A percentile compares a stretch with the other conserved stretches of the same genome.
These are phyloP conservation scores for Gynochthodes officinalis DNA, from an alignment of 257 asterid genomes.

Conservation along the genomic window DNA sequence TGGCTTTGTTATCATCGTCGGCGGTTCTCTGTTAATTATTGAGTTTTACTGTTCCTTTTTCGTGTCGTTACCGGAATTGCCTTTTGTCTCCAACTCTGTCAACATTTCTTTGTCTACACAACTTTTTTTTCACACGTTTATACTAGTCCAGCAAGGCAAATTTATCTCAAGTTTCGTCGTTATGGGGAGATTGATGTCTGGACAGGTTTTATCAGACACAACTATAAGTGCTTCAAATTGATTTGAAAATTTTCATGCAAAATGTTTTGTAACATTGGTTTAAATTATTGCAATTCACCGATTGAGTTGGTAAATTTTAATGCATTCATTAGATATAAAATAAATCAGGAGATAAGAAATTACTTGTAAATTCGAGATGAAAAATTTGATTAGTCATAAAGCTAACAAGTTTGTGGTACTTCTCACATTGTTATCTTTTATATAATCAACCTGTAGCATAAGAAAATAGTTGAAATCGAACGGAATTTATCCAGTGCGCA, in stretches of 20 bases:
- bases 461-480: too few species aligned
- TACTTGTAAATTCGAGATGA: too few species aligned
- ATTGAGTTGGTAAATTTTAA: too few species aligned
- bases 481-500: too few species aligned
- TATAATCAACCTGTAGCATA: too few species aligned
- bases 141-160: neutral
- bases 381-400: too few species aligned
- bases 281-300: too few species aligned
- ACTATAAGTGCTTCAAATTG: neutral
- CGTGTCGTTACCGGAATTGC: neutral
- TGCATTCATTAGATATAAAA: too few species aligned
- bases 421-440: too few species aligned
- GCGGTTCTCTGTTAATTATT: neutral
- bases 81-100: neutral
- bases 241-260: neutral
- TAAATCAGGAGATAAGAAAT: too few species aligned
- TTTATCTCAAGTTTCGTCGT: neutral
- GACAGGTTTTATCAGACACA: neutral
- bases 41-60: neutral
- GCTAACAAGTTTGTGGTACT: too few species aligned
- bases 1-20: neutral
- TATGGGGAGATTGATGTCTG: neutral
- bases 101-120: neutral
- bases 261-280: neutral
- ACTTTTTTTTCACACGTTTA: slow-evolving; percentile 3